These are phyloP conservation scores for Mycena leptocephala DNA, from an alignment of 768 basidiomycete genomes.

Conservation along the genomic window DNA sequence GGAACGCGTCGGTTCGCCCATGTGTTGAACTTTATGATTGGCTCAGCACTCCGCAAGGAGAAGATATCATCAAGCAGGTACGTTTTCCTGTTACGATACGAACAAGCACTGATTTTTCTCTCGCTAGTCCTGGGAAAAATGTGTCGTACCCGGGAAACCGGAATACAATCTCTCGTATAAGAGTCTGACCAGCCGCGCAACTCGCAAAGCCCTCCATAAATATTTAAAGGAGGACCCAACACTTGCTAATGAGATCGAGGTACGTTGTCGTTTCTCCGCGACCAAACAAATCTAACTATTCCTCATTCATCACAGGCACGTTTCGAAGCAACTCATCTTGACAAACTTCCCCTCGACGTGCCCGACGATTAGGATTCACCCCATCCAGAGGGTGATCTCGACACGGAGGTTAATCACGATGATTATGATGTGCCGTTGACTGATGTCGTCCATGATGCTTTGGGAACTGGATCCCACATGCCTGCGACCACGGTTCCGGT, in stretches of 20 bases:
- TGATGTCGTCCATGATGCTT: neutral
- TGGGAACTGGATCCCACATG: neutral
- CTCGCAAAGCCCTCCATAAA: neutral
- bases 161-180: neutral
- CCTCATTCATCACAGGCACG: no score
- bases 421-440: neutral
- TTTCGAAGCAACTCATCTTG: neutral
- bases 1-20: slow-evolving; percentile 25
- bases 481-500: neutral
- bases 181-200: neutral
- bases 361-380: neutral
- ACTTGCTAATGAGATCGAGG: neutral
- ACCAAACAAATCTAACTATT: no score
- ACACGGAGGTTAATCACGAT: no score
- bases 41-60: slow-evolving; percentile 1
- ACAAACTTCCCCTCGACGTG: neutral
- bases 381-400: no score
- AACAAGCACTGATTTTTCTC: no score
- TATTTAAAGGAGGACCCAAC: neutral
- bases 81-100: no score
- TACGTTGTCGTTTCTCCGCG: no score
- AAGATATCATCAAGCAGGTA: slow-evolving; percentile 3
- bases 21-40: slow-evolving; percentile 11
- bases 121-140: neutral
- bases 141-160: neutral